A percentile compares a stretch with the other conserved stretches of the same genome.
Conservation (phyloP, 2,329 filamentous ascomycete species). For the Sporothrix inflata region DNA sequence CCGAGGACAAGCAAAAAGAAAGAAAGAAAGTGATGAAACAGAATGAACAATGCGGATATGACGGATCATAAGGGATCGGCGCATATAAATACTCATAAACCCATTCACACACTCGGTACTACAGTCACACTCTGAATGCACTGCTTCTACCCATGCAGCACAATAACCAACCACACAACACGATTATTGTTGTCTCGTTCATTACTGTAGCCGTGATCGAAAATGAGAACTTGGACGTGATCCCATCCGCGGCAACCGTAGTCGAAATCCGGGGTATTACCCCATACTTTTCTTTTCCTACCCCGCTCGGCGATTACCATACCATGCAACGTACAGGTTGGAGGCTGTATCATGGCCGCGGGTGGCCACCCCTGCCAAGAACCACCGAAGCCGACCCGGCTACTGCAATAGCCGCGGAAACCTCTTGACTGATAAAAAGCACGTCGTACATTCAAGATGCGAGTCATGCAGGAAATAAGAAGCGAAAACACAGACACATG, state of each 20-base stretch:
- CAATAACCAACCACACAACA: neutral
- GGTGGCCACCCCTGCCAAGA: too few species aligned
- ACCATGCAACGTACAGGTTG: neutral
- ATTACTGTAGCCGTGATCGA: neutral
- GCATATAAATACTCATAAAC: neutral
- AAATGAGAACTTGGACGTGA: neutral
- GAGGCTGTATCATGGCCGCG: neutral
- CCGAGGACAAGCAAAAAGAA: neutral
- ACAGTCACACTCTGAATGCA: too few species aligned
- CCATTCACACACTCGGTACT: too few species aligned
- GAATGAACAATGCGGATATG: neutral
- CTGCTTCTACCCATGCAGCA: too few species aligned
- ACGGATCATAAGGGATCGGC: neutral
- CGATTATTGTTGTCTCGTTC: neutral
- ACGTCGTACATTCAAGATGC: too few species aligned
- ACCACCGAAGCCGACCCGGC: neutral
- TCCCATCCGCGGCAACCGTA: neutral
- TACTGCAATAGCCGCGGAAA: neutral
- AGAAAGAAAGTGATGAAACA: neutral
- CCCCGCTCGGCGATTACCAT: neutral
- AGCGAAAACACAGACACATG: too few species aligned
- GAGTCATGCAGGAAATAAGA: too few species aligned
- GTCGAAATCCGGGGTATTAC: neutral
- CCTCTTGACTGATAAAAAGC: too few species aligned
- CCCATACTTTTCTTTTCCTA: neutral